These are phyloP conservation scores for Tulasnella sp. DNA, from an alignment of 768 basidiomycete species.

Conservation along the genomic window DNA sequence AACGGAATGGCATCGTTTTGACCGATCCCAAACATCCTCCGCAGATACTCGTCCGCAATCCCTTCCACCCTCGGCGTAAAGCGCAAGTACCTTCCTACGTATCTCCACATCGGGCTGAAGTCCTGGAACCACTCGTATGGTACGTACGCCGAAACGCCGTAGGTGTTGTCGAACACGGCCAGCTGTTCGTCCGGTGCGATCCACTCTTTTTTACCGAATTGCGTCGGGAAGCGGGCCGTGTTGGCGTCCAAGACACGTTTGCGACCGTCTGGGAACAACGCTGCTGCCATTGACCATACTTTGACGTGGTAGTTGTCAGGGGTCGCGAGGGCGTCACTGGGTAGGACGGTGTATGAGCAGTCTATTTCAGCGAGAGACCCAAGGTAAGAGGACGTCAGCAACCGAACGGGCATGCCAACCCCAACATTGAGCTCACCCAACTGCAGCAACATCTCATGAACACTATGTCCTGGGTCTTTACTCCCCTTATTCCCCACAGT, in stretches of 20 bases:
- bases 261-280: conserved; percentile 17
- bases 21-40: conserved; percentile 4
- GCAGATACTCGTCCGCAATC: conserved; percentile 24
- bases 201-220: neutral
- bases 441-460: conserved; percentile 13
- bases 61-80: conserved; percentile 21
- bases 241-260: neutral
- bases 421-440: neutral
- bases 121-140: conserved; percentile 26
- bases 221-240: conserved; percentile 28
- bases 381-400: too few relatives aligned
- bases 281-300: neutral
- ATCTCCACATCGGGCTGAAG: conserved; percentile 27
- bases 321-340: conserved; percentile 36
- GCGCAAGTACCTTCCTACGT: neutral
- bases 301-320: conserved; percentile 35
- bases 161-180: conserved; percentile 27
- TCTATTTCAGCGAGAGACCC: neutral
- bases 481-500: neutral
- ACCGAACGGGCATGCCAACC: too few relatives aligned
- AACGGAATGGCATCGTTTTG: neutral
- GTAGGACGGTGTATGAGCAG: neutral
- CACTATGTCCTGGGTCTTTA: neutral
- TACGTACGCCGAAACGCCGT: neutral
- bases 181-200: conserved; percentile 30